Evolutionary conservation across 352 stramenopile species (phyloP), one percentile per base, ranked within the genome.

Genomic region (Globisporangium paroecandrum): DNA sequence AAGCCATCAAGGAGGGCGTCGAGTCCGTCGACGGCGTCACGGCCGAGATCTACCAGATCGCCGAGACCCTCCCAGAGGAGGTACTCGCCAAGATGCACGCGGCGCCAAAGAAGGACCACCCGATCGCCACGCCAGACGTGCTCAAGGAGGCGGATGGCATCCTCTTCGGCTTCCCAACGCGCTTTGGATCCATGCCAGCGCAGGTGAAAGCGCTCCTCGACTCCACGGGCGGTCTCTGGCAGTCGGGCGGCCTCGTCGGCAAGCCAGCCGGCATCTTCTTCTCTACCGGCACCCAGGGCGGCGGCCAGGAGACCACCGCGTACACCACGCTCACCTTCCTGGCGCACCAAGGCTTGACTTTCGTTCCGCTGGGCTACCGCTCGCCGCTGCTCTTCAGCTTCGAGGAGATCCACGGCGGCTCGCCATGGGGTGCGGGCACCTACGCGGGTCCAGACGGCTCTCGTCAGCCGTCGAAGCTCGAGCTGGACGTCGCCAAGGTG

Each of bases 201-300:
- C 93, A 98, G 78, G 78, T 98, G 36, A 97, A 97, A 85, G 75
- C 82, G n/a, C 80, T 98, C 32, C 91, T 96, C 47, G 92, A 98
- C 77, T 70, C 82, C 18, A 93, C 77, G 29, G 91, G 91, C n/a
- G 74, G 76, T 6, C 84, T 97, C 22, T 98, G 91, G 93, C 72
- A 83, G 55, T 68, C 65, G n/a, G 91, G 93, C 51, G 83, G 70
- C 2, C 80, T 98, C 20, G 76, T 93, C 3, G 90, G 89, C 66
- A 98, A 98, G 76, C 82, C 93, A 0, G 87, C 83, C 4, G 90
- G 89, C 34, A 85, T 94, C 63, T 98, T 98, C 76, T 89, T 95
- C 70, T 90, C 76, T 66, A 96, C 88, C 41, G 89, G 77, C 41
- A 91, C 78, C 0, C 76, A 83, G 38, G 87, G 78, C 59, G 90